phyloP scores from a whole-genome alignment of 2,329 filamentous ascomycete species.

The Apiospora sp. region DNA sequence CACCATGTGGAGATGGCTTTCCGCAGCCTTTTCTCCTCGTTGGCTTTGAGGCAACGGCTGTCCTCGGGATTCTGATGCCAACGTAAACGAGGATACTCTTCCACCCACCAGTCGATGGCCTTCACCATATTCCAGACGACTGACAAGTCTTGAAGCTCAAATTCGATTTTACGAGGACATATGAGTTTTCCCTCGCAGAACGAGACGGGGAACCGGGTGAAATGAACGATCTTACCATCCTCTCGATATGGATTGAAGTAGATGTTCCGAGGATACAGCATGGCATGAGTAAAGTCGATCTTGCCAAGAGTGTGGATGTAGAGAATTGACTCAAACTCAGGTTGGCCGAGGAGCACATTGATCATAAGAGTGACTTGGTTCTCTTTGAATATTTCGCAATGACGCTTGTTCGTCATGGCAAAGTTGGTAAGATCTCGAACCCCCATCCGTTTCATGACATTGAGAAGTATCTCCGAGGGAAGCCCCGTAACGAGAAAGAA shows the following conservation, averaged over 20 bases:
- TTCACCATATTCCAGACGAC: constrained; percentile 43
- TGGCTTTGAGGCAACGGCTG: constrained; percentile 51
- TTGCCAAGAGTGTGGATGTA: constrained; percentile 54
- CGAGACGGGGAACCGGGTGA: constrained; percentile 31
- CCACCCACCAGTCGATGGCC: constrained; percentile 49
- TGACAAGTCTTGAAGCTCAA: constrained; percentile 39
- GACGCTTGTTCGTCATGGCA: constrained; percentile 46
- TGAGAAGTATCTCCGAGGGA: constrained; percentile 57
- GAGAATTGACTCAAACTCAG: constrained; percentile 55
- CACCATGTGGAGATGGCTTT: constrained; percentile 62
- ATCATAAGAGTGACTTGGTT: constrained; percentile 53
- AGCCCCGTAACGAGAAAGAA: constrained; percentile 32
- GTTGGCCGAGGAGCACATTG: constrained; percentile 49
- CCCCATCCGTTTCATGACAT: constrained; percentile 56
- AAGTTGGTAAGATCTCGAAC: constrained; percentile 50
- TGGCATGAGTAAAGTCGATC: constrained; percentile 35
- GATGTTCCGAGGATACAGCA: constrained; percentile 39
- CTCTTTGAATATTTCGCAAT: constrained; percentile 50
- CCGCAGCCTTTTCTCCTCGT: constrained; percentile 57
- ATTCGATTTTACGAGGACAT: constrained; percentile 34
- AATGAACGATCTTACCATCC: constrained; percentile 30
- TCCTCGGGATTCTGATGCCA: constrained; percentile 56
- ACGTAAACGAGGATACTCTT: constrained; percentile 49
- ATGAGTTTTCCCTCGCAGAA: constrained; percentile 34
- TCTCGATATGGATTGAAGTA: constrained; percentile 31